phyloP scores from a whole-genome alignment of 805 yeast species.

The Lipomyces starkeyi region DNA sequence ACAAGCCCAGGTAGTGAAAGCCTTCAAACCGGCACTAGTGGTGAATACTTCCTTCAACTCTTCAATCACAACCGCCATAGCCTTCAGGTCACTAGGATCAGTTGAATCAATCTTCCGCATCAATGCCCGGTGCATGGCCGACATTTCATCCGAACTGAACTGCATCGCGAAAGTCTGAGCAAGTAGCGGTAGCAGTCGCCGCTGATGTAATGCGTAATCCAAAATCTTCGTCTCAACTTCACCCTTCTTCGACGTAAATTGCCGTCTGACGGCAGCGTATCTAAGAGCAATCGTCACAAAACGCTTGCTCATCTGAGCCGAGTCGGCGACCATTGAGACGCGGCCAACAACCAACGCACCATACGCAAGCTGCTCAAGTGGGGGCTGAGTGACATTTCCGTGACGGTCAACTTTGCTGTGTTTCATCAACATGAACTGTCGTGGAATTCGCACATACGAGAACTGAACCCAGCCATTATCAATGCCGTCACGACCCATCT shows the following conservation, averaged over 20 bases:
- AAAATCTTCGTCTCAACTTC: constrained; percentile 73
- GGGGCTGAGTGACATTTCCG: constrained; percentile 77
- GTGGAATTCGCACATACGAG: constrained; percentile 80
- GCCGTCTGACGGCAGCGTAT: constrained; percentile 89
- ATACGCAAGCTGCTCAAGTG: constrained; percentile 86
- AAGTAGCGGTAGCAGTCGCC: constrained; percentile 82
- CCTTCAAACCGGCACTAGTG: constrained; percentile 85
- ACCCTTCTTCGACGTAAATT: constrained; percentile 62
- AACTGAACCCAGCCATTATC: constrained; percentile 98
- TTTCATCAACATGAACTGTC: constrained; percentile 79
- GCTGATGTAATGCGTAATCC: constrained; percentile 88
- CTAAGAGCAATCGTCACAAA: constrained; percentile 84
- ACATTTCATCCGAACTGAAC: constrained; percentile 69
- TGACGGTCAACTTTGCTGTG: constrained; percentile 73
- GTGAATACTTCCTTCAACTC: constrained; percentile 79
- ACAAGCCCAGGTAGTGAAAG: constrained; percentile 86
- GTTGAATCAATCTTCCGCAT: constrained; percentile 55
- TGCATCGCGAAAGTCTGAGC: constrained; percentile 79
- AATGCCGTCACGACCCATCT: constrained; percentile 95
- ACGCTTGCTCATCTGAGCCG: constrained; percentile 79
- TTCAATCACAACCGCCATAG: constrained; percentile 58
- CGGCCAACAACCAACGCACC: constrained; percentile 88
- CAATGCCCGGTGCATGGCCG: constrained; percentile 56
- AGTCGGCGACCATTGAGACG: constrained; percentile 86
- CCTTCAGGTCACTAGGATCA: constrained; percentile 53